Conservation (phyloP, 768 basidiomycete genomes). For the Mycena belliarum region DNA sequence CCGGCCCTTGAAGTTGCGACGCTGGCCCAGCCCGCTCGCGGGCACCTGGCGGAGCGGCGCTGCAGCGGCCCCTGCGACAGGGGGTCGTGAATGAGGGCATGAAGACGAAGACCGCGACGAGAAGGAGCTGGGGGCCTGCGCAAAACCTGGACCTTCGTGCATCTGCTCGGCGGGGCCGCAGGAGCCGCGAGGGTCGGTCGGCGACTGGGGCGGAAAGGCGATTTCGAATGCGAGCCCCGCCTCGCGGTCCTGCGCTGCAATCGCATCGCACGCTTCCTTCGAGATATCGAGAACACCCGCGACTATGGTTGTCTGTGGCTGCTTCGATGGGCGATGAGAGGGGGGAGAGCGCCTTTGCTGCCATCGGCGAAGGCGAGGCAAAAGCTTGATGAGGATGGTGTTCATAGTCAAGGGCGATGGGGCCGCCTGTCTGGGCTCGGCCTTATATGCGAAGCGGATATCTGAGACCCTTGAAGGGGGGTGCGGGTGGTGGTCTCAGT, state of each 20-base stretch:
- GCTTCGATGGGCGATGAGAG: conserved; percentile 1
- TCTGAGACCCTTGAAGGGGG: conserved; percentile 1
- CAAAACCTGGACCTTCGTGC: background rate
- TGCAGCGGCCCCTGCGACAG: background rate
- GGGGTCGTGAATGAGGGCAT: background rate
- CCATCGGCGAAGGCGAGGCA: background rate
- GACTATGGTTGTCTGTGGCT: background rate
- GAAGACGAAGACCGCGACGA: conserved; percentile 2
- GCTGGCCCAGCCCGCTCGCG: background rate
- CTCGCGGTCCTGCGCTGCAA: conserved; percentile 3
- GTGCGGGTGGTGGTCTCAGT: background rate
- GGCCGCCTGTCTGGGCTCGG: background rate
- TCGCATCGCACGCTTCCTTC: conserved; percentile 14
- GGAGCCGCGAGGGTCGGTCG: conserved; percentile 1
- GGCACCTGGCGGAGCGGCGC: conserved; percentile 1
- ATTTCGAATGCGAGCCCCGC: conserved; percentile 6
- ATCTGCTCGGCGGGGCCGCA: background rate
- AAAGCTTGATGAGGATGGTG: conserved; percentile 12
- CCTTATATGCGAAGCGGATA: background rate
- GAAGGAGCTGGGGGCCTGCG: background rate
- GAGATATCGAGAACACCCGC: conserved; percentile 20
- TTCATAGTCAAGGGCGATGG: conserved; percentile 3
- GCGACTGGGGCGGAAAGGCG: conserved; percentile 4
- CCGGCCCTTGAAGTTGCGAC: conserved; percentile 6
- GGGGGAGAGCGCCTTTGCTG: background rate